A percentile compares a stretch with the other conserved stretches of the same genome.
Conservation (phyloP, 1,139 yeast species). For the Kurtzmaniella quercitrusa region DNA sequence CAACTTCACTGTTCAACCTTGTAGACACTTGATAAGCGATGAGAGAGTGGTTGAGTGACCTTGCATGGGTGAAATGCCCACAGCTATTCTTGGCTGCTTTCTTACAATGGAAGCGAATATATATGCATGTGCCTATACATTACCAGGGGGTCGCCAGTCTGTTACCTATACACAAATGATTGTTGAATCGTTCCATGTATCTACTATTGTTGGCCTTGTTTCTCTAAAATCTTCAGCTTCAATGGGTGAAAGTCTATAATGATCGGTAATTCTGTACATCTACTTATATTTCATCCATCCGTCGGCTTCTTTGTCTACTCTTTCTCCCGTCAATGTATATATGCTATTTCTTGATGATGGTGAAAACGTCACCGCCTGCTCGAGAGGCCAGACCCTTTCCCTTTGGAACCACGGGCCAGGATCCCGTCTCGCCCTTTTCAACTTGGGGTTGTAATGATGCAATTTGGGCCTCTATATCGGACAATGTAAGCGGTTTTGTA, state of each 20-base stretch:
- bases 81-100: background rate
- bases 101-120: background rate
- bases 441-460: slow-evolving; percentile 6
- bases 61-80: background rate
- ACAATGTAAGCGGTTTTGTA: slow-evolving; percentile 20
- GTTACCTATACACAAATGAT: too few relatives aligned
- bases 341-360: background rate
- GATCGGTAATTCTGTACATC: too few relatives aligned
- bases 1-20: too few relatives aligned
- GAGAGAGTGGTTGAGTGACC: background rate
- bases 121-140: background rate
- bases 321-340: background rate
- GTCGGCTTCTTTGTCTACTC: background rate
- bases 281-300: too few relatives aligned
- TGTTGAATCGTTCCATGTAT: too few relatives aligned
- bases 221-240: background rate
- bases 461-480: slow-evolving; percentile 19
- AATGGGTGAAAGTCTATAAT: too few relatives aligned
- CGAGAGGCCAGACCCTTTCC: background rate
- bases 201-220: too few relatives aligned
- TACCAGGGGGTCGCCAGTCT: too few relatives aligned
- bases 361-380: background rate
- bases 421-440: slow-evolving; percentile 5
- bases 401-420: slow-evolving; percentile 2
- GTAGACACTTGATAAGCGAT: background rate